Evolutionary conservation across 2,329 filamentous ascomycete species (phyloP).

Genomic region (Cucurbitaria berberidis): DNA sequence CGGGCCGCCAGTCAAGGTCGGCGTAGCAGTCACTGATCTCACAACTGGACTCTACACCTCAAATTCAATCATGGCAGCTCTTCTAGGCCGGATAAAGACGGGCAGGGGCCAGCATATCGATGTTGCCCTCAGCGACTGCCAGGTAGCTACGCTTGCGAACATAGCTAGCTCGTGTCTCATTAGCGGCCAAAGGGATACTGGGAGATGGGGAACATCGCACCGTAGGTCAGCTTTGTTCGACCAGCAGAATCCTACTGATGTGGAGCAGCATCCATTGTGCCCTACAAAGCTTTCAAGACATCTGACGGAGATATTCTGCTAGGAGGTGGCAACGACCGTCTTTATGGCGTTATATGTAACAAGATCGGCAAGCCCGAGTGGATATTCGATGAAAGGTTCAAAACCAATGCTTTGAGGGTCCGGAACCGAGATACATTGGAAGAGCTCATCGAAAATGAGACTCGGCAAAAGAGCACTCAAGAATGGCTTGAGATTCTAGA

Average conservation of each 20-base stretch:
- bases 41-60: constrained; percentile 95
- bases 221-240: constrained; percentile 59
- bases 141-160: constrained; percentile 93
- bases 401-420: constrained; percentile 65
- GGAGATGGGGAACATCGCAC: constrained; percentile 95
- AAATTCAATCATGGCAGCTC: constrained; percentile 92
- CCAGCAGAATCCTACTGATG: constrained; percentile 10
- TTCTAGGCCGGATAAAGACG: constrained; percentile 75
- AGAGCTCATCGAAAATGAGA: constrained; percentile 76
- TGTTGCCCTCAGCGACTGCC: constrained; percentile 88
- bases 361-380: constrained; percentile 64
- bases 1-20: constrained; percentile 93
- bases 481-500: constrained; percentile 89
- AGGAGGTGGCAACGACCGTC: constrained; percentile 67
- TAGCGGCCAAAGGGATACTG: constrained; percentile 83
- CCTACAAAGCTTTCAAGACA: constrained; percentile 82
- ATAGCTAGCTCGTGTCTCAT: constrained; percentile 92
- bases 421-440: constrained; percentile 79
- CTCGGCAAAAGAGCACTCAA: constrained; percentile 76
- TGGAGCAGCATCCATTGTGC: constrained; percentile 86
- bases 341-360: constrained; percentile 66
- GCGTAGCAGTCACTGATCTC: constrained; percentile 93
- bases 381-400: constrained; percentile 62
- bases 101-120: constrained; percentile 92
- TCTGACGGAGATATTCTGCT: constrained; percentile 67